phyloP scores from a whole-genome alignment of 1,139 yeast species.

The Candida sanyaensis region DNA sequence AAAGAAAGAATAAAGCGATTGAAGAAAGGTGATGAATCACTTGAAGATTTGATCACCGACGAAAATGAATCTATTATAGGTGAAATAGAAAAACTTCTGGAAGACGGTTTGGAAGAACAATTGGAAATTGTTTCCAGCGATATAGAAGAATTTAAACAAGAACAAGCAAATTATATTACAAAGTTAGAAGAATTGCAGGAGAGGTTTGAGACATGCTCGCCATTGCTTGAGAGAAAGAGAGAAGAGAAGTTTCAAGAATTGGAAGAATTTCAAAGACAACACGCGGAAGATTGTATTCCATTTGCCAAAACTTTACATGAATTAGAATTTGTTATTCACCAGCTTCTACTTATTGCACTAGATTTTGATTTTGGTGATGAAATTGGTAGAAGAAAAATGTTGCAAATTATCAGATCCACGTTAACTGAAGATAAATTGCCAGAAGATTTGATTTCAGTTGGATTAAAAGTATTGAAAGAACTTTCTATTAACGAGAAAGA shows the following conservation, averaged over 20 bases:
- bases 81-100: conserved; percentile 14
- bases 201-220: conserved; percentile 4
- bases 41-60: conserved; percentile 10
- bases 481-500: conserved; percentile 80
- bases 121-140: conserved; percentile 14
- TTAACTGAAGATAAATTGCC: conserved; percentile 55
- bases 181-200: conserved; percentile 5
- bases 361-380: conserved; percentile 89
- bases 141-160: not conserved
- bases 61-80: conserved; percentile 9
- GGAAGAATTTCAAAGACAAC: conserved; percentile 18
- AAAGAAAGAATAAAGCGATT: conserved; percentile 9
- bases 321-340: conserved; percentile 74
- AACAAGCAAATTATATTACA: conserved; percentile 1
- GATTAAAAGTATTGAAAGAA: conserved; percentile 67
- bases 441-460: conserved; percentile 55
- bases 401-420: conserved; percentile 67
- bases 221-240: not conserved
- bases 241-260: conserved; percentile 1
- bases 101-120: conserved; percentile 21
- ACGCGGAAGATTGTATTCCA: conserved; percentile 13
- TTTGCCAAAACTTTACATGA: conserved; percentile 49
- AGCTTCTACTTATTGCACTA: conserved; percentile 65
- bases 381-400: conserved; percentile 82
- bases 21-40: conserved; percentile 5